These are phyloP conservation scores for Melastoma malabathricum DNA, from an alignment of 345 rosid genomes.

Conservation along the genomic window DNA sequence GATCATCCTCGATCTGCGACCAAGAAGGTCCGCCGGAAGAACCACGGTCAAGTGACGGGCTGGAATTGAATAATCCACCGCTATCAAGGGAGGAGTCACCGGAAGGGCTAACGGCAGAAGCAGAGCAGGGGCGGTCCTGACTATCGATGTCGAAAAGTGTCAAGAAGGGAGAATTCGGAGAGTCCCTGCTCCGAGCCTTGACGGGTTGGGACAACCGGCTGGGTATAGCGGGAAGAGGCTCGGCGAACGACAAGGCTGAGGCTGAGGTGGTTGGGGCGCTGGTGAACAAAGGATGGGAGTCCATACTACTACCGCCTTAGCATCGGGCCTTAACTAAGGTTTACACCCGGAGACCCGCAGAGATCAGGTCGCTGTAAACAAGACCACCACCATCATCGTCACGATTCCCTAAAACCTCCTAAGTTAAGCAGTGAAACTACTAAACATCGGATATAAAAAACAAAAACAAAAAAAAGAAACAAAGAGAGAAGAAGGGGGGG, in stretches of 20 bases:
- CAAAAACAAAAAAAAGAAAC: too few relatives aligned
- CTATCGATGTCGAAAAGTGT: conserved; percentile 31
- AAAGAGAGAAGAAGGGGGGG: too few relatives aligned
- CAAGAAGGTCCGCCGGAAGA: conserved; percentile 9
- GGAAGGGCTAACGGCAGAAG: conserved; percentile 34
- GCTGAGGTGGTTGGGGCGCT: conserved; percentile 20
- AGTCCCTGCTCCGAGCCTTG: conserved; percentile 24
- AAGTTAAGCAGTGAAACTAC: too few relatives aligned
- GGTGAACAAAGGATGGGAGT: conserved; percentile 23
- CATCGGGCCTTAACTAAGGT: too few relatives aligned
- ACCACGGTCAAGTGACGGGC: conserved; percentile 20
- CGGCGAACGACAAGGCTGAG: conserved; percentile 25
- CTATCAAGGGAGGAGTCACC: conserved; percentile 32
- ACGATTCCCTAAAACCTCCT: too few relatives aligned
- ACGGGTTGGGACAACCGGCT: conserved; percentile 21
- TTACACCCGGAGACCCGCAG: too few relatives aligned
- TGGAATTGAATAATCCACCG: conserved; percentile 12
- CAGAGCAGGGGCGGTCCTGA: conserved; percentile 36
- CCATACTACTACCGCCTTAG: conserved; percentile 25
- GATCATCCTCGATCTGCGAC: conserved; percentile 16
- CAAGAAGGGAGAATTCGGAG: conserved; percentile 35
- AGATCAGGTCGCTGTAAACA: too few relatives aligned
- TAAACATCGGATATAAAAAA: too few relatives aligned
- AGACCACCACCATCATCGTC: too few relatives aligned
- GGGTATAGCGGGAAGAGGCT: conserved; percentile 25